These are phyloP conservation scores for Annulohypoxylon bovei DNA, from an alignment of 495 filamentous ascomycete genomes.

Conservation along the genomic window DNA sequence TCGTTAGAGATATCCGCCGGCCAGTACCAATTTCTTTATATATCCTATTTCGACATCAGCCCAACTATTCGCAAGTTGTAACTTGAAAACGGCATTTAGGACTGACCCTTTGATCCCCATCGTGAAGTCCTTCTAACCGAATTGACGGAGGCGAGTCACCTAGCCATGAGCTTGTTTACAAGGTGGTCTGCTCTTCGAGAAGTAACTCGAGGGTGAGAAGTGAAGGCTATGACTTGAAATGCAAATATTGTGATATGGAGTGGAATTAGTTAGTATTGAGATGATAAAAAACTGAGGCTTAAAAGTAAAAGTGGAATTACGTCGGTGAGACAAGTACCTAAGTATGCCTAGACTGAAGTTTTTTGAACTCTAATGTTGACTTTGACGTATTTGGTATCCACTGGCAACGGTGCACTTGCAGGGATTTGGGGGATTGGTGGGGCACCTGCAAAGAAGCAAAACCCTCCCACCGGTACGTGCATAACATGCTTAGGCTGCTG, in stretches of 20 bases:
- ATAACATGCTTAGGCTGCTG: not conserved
- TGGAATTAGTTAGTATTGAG: not conserved
- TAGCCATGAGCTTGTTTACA: constrained; percentile 16
- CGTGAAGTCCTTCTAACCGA: constrained; percentile 9
- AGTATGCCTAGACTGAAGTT: too few species aligned
- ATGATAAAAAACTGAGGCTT: not conserved
- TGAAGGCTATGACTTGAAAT: not conserved
- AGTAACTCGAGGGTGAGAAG: not conserved
- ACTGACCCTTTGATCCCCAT: constrained; percentile 73
- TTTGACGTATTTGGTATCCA: constrained; percentile 33
- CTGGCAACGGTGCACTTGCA: constrained; percentile 25
- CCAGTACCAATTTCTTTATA: constrained; percentile 88
- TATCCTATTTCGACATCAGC: constrained; percentile 66
- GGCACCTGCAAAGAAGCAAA: not conserved
- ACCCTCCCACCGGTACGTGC: constrained; percentile 5
- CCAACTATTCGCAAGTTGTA: not conserved
- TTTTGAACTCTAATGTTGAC: constrained; percentile 33
- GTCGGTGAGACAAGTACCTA: constrained; percentile 13
- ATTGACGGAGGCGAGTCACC: not conserved
- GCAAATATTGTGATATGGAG: not conserved
- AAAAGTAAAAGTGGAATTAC: not conserved
- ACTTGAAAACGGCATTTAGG: not conserved
- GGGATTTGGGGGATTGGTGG: constrained; percentile 1
- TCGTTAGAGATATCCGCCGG: constrained; percentile 81
- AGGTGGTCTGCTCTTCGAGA: not conserved